phyloP scores from a whole-genome alignment of 352 stramenopile genomes.

The Phytopythium helicoides region DNA sequence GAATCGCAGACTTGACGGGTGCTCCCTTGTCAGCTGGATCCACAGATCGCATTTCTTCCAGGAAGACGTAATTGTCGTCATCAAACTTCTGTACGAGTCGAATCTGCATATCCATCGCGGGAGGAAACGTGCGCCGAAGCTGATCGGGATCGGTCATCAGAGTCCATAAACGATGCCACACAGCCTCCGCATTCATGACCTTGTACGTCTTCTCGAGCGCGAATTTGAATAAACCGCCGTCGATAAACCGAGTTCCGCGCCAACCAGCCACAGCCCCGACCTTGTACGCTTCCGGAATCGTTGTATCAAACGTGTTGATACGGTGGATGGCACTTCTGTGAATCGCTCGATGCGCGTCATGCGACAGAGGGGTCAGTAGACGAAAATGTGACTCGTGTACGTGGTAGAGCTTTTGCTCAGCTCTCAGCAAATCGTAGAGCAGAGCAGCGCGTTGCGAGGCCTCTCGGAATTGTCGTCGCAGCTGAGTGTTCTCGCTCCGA shows the following conservation, averaged over 20 bases:
- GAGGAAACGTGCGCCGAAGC: slow-evolving; percentile 17
- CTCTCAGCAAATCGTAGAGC: slow-evolving; percentile 21
- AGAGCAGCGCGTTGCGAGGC: slow-evolving; percentile 7
- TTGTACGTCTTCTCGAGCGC: slow-evolving; percentile 18
- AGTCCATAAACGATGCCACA: slow-evolving; percentile 16
- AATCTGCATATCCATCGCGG: slow-evolving; percentile 13
- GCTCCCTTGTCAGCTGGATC: slow-evolving; percentile 15
- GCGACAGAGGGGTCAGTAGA: slow-evolving; percentile 21
- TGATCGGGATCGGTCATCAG: slow-evolving; percentile 22
- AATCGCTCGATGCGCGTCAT: slow-evolving; percentile 13
- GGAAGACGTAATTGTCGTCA: slow-evolving; percentile 26
- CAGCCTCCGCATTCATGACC: slow-evolving; percentile 15
- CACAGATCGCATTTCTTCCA: slow-evolving; percentile 20
- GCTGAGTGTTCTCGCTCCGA: slow-evolving; percentile 20
- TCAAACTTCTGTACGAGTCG: slow-evolving; percentile 28
- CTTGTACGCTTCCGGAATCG: slow-evolving; percentile 7
- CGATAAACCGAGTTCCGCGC: slow-evolving; percentile 15
- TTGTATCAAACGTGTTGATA: slow-evolving; percentile 11
- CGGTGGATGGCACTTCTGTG: slow-evolving; percentile 7
- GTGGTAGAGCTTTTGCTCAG: slow-evolving; percentile 18
- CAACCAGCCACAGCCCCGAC: slow-evolving; percentile 17
- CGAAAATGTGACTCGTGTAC: slow-evolving; percentile 17
- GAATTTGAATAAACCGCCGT: slow-evolving; percentile 17
- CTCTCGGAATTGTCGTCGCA: slow-evolving; percentile 21
- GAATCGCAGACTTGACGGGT: slow-evolving; percentile 13